Evolutionary conservation across 1,139 yeast species (phyloP).

Genomic region (Oligophagozyma castellii): DNA sequence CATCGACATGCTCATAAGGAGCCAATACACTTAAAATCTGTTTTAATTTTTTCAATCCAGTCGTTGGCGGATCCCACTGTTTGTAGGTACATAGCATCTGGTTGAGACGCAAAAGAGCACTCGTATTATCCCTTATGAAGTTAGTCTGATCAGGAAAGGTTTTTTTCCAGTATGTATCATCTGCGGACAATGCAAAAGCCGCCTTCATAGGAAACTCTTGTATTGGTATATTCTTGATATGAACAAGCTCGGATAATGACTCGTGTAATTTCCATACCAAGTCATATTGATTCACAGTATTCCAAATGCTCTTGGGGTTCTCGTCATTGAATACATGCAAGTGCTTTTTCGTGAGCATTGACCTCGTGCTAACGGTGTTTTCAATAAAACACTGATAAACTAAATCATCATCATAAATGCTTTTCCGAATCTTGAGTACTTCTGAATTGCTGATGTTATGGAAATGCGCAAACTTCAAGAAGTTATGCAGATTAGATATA

Average conservation of each 20-base stretch:
- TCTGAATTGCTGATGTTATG: constrained; percentile 14
- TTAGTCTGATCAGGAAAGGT: constrained; percentile 6
- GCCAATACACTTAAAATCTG: constrained; percentile 21
- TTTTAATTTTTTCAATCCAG: constrained; percentile 19
- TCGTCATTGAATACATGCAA: constrained; percentile 10
- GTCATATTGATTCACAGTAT: constrained; percentile 22
- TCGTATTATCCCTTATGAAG: constrained; percentile 14
- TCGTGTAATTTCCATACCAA: constrained; percentile 26
- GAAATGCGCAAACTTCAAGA: constrained; percentile 15
- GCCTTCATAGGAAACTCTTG: constrained; percentile 9
- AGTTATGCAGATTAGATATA: constrained; percentile 11
- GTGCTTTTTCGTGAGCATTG: constrained; percentile 14
- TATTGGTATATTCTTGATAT: constrained; percentile 17
- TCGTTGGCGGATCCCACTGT: constrained; percentile 23
- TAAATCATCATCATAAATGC: constrained; percentile 18
- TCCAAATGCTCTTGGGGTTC: constrained; percentile 18
- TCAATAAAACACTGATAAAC: constrained; percentile 18
- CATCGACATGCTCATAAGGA: constrained; percentile 15
- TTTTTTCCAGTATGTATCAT: constrained; percentile 9
- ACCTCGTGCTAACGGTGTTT: constrained; percentile 17
- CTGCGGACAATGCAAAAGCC: constrained; percentile 11
- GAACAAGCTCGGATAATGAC: constrained; percentile 16
- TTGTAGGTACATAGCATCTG: constrained; percentile 20
- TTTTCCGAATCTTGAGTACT: constrained; percentile 11
- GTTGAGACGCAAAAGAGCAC: constrained; percentile 12